Percentiles rank a stretch among this genome's conserved stretches.
These are phyloP conservation scores for Phytophthora idaei DNA, from an alignment of 352 stramenopile genomes.

Conservation along the genomic window DNA sequence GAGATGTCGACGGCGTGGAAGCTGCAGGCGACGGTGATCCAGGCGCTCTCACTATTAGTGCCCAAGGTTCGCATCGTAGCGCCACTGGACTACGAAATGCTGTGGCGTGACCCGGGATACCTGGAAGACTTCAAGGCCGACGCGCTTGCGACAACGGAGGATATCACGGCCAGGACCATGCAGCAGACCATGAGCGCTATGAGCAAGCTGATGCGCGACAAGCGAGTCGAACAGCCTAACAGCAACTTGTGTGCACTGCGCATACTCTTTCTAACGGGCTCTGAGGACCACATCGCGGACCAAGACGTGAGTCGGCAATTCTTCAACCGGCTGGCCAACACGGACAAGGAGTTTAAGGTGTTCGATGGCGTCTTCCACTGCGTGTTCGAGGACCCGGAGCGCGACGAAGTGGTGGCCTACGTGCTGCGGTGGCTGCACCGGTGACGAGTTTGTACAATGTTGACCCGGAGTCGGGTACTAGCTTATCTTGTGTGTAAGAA, in stretches of 20 bases:
- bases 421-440: slow-evolving; percentile 20
- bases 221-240: slow-evolving; percentile 9
- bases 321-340: slow-evolving; percentile 37
- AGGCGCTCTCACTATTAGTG: slow-evolving; percentile 43
- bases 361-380: slow-evolving; percentile 55
- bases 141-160: slow-evolving; percentile 46
- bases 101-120: slow-evolving; percentile 40
- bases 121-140: slow-evolving; percentile 58
- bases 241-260: slow-evolving; percentile 22
- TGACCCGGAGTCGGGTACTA: background rate
- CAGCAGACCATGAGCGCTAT: slow-evolving; percentile 35
- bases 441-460: slow-evolving; percentile 1
- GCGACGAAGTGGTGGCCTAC: slow-evolving; percentile 30
- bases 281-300: slow-evolving; percentile 49
- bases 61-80: slow-evolving; percentile 41
- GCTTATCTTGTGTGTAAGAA: too few species aligned
- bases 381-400: slow-evolving; percentile 54
- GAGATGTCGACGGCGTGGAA: slow-evolving; percentile 47
- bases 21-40: slow-evolving; percentile 44
- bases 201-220: slow-evolving; percentile 22
- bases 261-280: slow-evolving; percentile 44
- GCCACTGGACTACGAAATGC: slow-evolving; percentile 45
- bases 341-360: slow-evolving; percentile 55
- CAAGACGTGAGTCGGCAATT: slow-evolving; percentile 32
- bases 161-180: slow-evolving; percentile 45